A percentile compares a stretch with the other conserved stretches of the same genome.
These are phyloP conservation scores for Stentor coeruleus DNA, from an alignment of 73 alveolate species.

Conservation along the genomic window DNA sequence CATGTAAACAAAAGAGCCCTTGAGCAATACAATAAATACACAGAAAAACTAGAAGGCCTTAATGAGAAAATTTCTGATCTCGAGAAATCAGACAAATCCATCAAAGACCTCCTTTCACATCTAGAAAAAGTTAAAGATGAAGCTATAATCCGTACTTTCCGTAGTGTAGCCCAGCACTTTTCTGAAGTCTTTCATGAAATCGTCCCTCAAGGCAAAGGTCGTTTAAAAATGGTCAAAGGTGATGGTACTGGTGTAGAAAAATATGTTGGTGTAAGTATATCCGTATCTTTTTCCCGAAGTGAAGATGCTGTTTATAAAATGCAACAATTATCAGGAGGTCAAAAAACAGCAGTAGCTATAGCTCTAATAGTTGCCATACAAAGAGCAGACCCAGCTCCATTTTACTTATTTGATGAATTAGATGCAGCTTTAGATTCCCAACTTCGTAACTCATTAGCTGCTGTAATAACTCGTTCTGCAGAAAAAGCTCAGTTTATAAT, in stretches of 20 bases:
- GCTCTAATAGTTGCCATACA: constrained; percentile 86
- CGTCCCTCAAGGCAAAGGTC: constrained; percentile 75
- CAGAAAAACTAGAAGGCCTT: constrained; percentile 57
- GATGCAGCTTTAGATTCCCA: constrained; percentile 98
- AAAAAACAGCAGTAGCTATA: constrained; percentile 95
- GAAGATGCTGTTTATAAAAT: constrained; percentile 35
- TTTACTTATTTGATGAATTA: constrained; percentile 93
- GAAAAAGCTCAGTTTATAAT: constrained; percentile 71
- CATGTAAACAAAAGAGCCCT: constrained; percentile 40
- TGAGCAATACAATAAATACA: constrained; percentile 66
- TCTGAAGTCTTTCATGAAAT: constrained; percentile 60
- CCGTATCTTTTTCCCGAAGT: constrained; percentile 32
- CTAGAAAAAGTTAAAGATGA: constrained; percentile 68
- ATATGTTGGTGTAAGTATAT: constrained; percentile 28
- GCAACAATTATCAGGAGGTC: constrained; percentile 92
- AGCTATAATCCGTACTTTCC: constrained; percentile 65
- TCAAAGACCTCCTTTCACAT: constrained; percentile 51
- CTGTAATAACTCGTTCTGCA: constrained; percentile 52
- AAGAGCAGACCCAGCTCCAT: constrained; percentile 91
- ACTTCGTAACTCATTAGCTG: constrained; percentile 73
- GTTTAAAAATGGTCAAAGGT: constrained; percentile 63
- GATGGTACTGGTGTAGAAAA: constrained; percentile 36
- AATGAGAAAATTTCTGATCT: constrained; percentile 67
- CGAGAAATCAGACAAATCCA: constrained; percentile 64
- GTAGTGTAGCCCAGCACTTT: constrained; percentile 61